Evolutionary conservation across 306 rosid species (phyloP).

Genomic region (Prunus padus): DNA sequence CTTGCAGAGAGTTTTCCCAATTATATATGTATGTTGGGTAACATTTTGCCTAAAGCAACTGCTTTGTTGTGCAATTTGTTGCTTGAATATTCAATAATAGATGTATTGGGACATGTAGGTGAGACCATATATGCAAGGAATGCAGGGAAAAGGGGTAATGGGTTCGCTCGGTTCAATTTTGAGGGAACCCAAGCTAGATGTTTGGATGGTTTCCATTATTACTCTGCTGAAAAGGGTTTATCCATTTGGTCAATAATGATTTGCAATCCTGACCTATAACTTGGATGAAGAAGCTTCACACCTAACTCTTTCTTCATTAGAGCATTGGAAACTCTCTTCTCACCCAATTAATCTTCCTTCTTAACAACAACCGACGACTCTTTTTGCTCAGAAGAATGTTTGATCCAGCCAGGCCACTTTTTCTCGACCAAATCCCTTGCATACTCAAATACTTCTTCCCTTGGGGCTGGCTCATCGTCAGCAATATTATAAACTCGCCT

Average conservation of each 20-base stretch:
- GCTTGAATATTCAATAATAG: too few relatives aligned
- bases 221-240: conserved; percentile 27
- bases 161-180: too few relatives aligned
- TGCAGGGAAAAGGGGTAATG: too few relatives aligned
- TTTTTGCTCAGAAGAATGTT: conserved; percentile 10
- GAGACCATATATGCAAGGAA: too few relatives aligned
- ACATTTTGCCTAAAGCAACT: too few relatives aligned
- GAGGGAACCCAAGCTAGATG: background rate
- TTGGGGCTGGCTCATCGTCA: conserved; percentile 79
- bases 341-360: conserved; percentile 32
- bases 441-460: conserved; percentile 77
- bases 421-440: conserved; percentile 65
- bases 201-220: background rate
- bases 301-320: conserved; percentile 71
- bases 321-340: conserved; percentile 70
- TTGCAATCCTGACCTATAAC: conserved; percentile 63
- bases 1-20: too few relatives aligned
- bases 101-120: too few relatives aligned
- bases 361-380: conserved; percentile 7
- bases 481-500: conserved; percentile 72
- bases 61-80: too few relatives aligned
- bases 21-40: too few relatives aligned
- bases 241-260: conserved; percentile 61
- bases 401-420: conserved; percentile 65
- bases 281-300: conserved; percentile 60